Conservation (phyloP, 306 rosid genomes). For the Medicago ruthenica region DNA sequence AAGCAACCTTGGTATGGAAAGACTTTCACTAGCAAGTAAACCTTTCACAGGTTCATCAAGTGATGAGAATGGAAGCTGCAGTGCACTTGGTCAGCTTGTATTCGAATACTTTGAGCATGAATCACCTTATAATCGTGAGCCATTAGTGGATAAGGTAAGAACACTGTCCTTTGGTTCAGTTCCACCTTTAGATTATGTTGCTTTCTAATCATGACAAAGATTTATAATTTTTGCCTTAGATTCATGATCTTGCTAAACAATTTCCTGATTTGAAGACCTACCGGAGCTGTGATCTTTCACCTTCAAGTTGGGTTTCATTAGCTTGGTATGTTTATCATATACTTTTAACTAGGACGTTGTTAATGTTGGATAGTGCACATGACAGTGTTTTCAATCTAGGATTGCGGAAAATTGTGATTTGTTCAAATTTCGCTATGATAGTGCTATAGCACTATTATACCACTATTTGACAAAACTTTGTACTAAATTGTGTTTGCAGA, state of each 20-base stretch:
- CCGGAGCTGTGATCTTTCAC: conserved; percentile 76
- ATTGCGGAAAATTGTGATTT: background rate
- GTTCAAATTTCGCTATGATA: background rate
- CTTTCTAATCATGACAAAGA: conserved; percentile 30
- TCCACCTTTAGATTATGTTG: conserved; percentile 7
- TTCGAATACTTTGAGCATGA: conserved; percentile 73
- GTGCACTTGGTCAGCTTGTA: conserved; percentile 57
- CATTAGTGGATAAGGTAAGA: conserved; percentile 79
- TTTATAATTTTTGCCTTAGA: conserved; percentile 52
- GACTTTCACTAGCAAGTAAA: conserved; percentile 48
- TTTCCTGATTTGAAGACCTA: conserved; percentile 69
- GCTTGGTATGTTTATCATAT: conserved; percentile 62
- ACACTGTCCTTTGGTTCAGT: conserved; percentile 30
- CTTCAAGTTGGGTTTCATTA: conserved; percentile 83
- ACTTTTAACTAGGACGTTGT: background rate
- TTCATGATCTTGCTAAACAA: conserved; percentile 57
- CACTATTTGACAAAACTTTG: background rate
- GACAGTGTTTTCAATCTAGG: background rate
- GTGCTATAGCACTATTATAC: background rate
- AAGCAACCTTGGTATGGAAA: conserved; percentile 44
- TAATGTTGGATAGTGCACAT: conserved; percentile 17
- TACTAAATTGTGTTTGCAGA: background rate
- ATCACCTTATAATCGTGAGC: conserved; percentile 74
- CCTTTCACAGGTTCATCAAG: conserved; percentile 58
- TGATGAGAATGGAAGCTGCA: conserved; percentile 65